Evolutionary conservation across 1,139 yeast genomes (phyloP).

Genomic region (Geotrichum cucujoidarum): DNA sequence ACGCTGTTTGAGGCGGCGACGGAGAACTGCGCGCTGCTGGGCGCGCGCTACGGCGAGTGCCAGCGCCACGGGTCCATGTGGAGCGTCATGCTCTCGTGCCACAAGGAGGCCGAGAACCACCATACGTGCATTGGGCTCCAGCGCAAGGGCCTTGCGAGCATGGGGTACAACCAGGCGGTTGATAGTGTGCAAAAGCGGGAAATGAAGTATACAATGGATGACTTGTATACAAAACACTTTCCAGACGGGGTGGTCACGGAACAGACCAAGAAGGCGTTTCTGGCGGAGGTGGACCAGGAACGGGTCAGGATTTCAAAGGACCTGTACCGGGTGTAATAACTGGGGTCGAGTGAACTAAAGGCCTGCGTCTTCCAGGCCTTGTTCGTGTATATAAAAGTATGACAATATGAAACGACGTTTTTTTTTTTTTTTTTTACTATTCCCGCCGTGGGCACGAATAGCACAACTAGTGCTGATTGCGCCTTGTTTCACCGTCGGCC

Average conservation of each 20-base stretch:
- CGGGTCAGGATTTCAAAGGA: constrained; percentile 14
- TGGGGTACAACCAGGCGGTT: constrained; percentile 34
- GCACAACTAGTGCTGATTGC: too few species aligned
- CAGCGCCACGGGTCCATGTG: constrained; percentile 18
- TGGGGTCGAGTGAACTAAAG: background rate
- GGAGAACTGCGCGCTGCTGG: constrained; percentile 19
- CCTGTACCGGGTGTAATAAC: constrained; percentile 11
- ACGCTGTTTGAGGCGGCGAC: constrained; percentile 19
- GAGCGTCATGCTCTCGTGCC: constrained; percentile 17
- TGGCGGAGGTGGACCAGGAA: constrained; percentile 24
- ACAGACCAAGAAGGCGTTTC: constrained; percentile 22
- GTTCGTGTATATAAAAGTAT: background rate
- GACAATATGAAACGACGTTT: background rate
- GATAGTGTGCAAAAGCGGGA: constrained; percentile 27
- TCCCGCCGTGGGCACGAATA: too few species aligned
- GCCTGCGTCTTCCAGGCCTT: too few species aligned
- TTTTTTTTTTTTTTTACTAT: background rate
- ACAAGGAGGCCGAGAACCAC: constrained; percentile 14
- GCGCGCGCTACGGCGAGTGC: constrained; percentile 18
- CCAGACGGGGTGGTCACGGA: constrained; percentile 31
- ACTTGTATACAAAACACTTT: constrained; percentile 32
- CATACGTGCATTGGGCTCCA: constrained; percentile 36
- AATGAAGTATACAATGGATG: constrained; percentile 36
- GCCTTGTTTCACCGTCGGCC: too few species aligned
- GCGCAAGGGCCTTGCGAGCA: constrained; percentile 32